Evolutionary conservation across 2,329 filamentous ascomycete genomes (phyloP).

Genomic region (Geosmithia putterillii): DNA sequence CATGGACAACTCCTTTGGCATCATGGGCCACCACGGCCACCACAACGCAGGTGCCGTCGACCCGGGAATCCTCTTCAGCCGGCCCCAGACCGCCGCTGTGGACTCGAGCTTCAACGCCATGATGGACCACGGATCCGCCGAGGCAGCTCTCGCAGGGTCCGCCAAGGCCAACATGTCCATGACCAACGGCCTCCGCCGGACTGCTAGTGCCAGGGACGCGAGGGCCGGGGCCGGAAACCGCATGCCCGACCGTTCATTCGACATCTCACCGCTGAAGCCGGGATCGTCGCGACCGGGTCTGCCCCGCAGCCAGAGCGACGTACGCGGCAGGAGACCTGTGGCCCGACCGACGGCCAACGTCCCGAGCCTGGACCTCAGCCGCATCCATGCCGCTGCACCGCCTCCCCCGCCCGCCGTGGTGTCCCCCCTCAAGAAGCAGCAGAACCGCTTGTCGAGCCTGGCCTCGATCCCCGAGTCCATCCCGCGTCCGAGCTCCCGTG

Average conservation of each 20-base stretch:
- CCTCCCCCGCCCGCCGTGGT: slow-evolving; percentile 27
- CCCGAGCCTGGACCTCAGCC: slow-evolving; percentile 7
- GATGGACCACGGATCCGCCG: slow-evolving; percentile 5
- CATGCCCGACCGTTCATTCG: slow-evolving; percentile 24
- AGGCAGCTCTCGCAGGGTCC: slow-evolving; percentile 12
- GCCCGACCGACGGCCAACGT: slow-evolving; percentile 17
- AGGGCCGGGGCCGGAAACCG: slow-evolving; percentile 24
- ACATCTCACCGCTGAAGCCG: slow-evolving; percentile 40
- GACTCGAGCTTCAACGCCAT: slow-evolving; percentile 19
- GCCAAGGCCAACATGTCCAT: slow-evolving; percentile 9
- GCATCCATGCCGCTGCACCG: not conserved
- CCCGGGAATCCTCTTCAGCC: slow-evolving; percentile 45
- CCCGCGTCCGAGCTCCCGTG: slow-evolving; percentile 29
- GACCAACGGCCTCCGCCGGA: slow-evolving; percentile 22
- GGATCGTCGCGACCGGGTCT: slow-evolving; percentile 31
- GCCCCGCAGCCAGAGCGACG: slow-evolving; percentile 43
- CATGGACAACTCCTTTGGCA: slow-evolving; percentile 38
- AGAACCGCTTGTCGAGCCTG: slow-evolving; percentile 37
- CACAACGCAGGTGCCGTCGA: slow-evolving; percentile 41
- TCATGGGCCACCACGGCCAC: slow-evolving; percentile 27
- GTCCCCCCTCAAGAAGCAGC: slow-evolving; percentile 40
- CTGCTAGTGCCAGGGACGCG: slow-evolving; percentile 30
- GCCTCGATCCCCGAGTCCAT: slow-evolving; percentile 45
- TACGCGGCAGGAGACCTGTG: slow-evolving; percentile 29
- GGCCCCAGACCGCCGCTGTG: slow-evolving; percentile 34